Base-by-base conservation (phyloP, 331 rosid species). In the Pyracantha coccinea region DNA sequence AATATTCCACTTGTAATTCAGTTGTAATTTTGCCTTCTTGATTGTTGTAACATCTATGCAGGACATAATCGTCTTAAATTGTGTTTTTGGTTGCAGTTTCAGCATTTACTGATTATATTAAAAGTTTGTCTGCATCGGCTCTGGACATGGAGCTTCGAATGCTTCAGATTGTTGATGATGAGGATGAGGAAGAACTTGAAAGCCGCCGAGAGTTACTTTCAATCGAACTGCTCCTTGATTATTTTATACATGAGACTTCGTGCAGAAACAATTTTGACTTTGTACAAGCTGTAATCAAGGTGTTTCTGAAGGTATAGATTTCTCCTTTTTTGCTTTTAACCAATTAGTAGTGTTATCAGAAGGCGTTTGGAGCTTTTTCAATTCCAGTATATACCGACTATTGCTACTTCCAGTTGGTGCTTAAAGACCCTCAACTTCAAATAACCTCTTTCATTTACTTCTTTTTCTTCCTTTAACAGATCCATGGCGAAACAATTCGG, bases 71-170 rank as follows among this genome's bases (percentile, higher is more conserved):
- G 31, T 78, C 44, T 66, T 44, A 3, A 20, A 50, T 79, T 19
- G 33, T 47, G 57, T 53, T 41, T 33, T 66, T 62, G 68, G 38
- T 64, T 79, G 74, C 89, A 93, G 98, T 84, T 82, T 84, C 87
- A 4, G 85, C 92, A 64, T 93, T 93, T 79, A 93, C 98, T 7
- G 90, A 88, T 82, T 85, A 91, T 69, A 78, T 93, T 29, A 91
- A 93, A 73, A 85, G 88, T 64, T 81, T 93, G 57, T 86, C 96
- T 55, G 94, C 97, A 10, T 89, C 98, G 61, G 78, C 89, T 62
- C 77, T 93, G 86, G 97, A 93, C 81, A 76, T 93, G 89, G 98
- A 91, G 77, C 90, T 93, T 77, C 88, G 97, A 61, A 88, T 93
- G 87, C 85, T 93, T 82, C 93, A 93, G 78, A 89, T 93, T 75